Evolutionary conservation across 345 rosid genomes (phyloP).

Genomic region (Hibiscus trionum): DNA sequence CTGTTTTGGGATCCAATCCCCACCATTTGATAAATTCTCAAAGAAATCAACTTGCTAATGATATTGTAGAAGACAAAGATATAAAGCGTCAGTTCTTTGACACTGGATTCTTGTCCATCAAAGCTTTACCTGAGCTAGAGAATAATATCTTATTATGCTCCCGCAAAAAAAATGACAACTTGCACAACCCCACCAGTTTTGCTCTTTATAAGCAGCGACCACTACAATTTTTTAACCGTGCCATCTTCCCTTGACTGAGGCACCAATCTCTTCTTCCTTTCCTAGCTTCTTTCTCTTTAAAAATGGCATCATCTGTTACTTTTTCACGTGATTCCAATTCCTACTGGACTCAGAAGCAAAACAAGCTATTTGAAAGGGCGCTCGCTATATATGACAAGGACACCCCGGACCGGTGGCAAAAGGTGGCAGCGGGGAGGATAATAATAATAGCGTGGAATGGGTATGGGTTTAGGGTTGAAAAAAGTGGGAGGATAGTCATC

Average conservation of each 20-base stretch:
- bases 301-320: constrained; percentile 40
- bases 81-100: constrained; percentile 19
- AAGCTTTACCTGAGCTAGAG: constrained; percentile 27
- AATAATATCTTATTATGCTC: constrained; percentile 26
- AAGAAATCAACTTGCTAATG: constrained; percentile 20
- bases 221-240: constrained; percentile 25
- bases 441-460: too few relatives aligned
- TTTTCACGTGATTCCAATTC: constrained; percentile 41
- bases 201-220: constrained; percentile 38
- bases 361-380: constrained; percentile 82
- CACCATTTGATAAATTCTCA: constrained; percentile 26
- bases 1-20: constrained; percentile 37
- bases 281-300: constrained; percentile 10
- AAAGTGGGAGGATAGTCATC: too few relatives aligned
- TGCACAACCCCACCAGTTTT: constrained; percentile 25
- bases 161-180: constrained; percentile 34
- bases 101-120: constrained; percentile 22
- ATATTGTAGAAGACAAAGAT: constrained; percentile 22
- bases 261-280: not conserved
- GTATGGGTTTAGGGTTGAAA: too few relatives aligned
- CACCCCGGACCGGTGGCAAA: constrained; percentile 93
- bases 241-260: too few relatives aligned
- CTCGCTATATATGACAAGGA: constrained; percentile 74
- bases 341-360: constrained; percentile 66
- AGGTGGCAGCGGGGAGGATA: constrained; percentile 67